phyloP scores from a whole-genome alignment of 257 asterid species.

The Euphrasia confusa region DNA sequence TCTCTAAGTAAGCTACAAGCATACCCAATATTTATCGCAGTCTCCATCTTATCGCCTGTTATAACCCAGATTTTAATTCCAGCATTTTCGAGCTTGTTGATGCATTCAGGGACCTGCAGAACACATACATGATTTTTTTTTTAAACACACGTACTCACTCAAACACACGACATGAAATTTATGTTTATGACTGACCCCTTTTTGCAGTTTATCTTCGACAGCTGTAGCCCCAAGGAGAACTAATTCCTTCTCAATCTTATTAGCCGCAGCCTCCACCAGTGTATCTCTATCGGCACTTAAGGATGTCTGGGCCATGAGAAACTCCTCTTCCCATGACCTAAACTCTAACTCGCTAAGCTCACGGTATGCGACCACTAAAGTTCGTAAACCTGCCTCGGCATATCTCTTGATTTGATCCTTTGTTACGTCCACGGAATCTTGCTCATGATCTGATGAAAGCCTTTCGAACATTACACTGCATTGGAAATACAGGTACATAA shows the following conservation, averaged over 20 bases:
- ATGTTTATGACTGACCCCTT: conserved; percentile 61
- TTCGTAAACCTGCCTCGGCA: conserved; percentile 89
- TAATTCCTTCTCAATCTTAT: conserved; percentile 68
- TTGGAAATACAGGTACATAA: conserved; percentile 9
- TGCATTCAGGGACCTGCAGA: conserved; percentile 91
- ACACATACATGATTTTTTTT: conserved; percentile 13
- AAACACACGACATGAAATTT: conserved; percentile 10
- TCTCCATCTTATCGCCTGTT: conserved; percentile 99
- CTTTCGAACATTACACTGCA: conserved; percentile 82
- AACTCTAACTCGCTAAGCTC: conserved; percentile 70
- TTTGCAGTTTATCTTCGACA: conserved; percentile 93
- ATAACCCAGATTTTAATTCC: conserved; percentile 96
- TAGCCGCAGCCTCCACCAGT: conserved; percentile 75
- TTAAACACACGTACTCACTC: not conserved
- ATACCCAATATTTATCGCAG: conserved; percentile 95
- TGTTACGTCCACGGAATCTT: conserved; percentile 44
- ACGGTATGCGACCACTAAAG: conserved; percentile 77
- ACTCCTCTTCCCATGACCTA: conserved; percentile 71
- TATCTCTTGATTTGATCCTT: conserved; percentile 67
- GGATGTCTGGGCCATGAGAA: conserved; percentile 61
- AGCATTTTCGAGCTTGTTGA: conserved; percentile 71
- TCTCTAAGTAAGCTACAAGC: conserved; percentile 92
- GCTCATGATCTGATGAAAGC: conserved; percentile 55
- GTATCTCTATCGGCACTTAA: conserved; percentile 65
- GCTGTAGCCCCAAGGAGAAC: conserved; percentile 94